phyloP scores from a whole-genome alignment of 352 stramenopile species.

The Phytophthora capsici region DNA sequence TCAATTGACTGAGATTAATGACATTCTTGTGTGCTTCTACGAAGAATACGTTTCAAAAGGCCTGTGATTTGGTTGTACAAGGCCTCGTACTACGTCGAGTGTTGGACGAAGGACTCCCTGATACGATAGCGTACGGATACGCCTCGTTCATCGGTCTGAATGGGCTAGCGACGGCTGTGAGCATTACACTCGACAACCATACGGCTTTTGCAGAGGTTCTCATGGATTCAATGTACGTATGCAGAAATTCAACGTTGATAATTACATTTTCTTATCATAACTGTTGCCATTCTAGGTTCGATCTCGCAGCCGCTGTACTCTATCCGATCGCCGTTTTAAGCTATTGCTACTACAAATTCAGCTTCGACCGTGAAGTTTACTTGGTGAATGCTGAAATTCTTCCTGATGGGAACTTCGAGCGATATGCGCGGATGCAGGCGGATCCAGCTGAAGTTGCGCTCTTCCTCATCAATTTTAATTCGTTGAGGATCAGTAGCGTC shows the following conservation, averaged over 20 bases:
- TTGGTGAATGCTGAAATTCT: constrained; percentile 31
- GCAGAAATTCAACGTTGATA: not conserved
- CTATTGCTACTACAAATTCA: constrained; percentile 35
- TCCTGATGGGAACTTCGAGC: constrained; percentile 37
- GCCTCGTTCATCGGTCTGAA: constrained; percentile 32
- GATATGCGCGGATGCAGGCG: constrained; percentile 26
- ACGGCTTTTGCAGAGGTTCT: constrained; percentile 42
- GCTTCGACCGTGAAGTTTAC: constrained; percentile 34
- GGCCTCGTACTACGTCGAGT: constrained; percentile 25
- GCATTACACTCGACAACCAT: constrained; percentile 16
- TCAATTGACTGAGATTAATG: no score
- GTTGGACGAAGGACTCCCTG: constrained; percentile 28
- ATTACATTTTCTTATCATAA: not conserved
- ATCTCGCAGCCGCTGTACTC: constrained; percentile 36
- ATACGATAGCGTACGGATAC: constrained; percentile 22
- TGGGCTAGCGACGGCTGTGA: constrained; percentile 16
- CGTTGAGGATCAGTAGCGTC: constrained; percentile 30
- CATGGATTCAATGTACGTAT: constrained; percentile 35
- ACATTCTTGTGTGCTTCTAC: not conserved
- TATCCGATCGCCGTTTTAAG: constrained; percentile 33
- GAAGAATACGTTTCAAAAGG: constrained; percentile 39
- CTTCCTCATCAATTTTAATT: constrained; percentile 43
- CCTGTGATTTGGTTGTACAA: constrained; percentile 29
- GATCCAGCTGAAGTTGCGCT: constrained; percentile 36
- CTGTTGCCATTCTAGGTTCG: constrained; percentile 31